Conservation (phyloP, 2,329 filamentous ascomycete species). For the Claviceps paspali region DNA sequence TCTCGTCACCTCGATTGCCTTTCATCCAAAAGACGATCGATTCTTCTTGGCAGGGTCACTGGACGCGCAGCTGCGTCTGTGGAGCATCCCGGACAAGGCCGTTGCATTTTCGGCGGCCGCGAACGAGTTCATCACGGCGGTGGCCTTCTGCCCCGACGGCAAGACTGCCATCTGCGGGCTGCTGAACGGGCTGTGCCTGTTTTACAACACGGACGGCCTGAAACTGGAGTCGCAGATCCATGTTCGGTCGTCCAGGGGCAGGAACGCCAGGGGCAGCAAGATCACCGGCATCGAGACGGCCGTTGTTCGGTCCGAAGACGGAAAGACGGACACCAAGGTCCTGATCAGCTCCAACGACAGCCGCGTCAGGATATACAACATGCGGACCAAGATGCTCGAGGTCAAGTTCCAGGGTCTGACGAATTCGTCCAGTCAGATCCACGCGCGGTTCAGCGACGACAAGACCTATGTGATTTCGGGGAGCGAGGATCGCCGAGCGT, state of each 20-base stretch:
- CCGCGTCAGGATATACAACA: constrained; percentile 74
- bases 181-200: constrained; percentile 69
- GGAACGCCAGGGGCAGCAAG: constrained; percentile 92
- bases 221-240: constrained; percentile 76
- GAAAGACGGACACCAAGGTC: constrained; percentile 58
- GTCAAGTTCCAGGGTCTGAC: constrained; percentile 85
- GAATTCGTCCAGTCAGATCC: constrained; percentile 80
- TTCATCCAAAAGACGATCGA: constrained; percentile 86
- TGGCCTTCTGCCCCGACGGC: constrained; percentile 85
- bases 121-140: constrained; percentile 82
- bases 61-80: constrained; percentile 74
- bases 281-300: constrained; percentile 86
- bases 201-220: constrained; percentile 85
- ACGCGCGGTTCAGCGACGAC: constrained; percentile 78
- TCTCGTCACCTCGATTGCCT: constrained; percentile 86
- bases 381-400: constrained; percentile 71
- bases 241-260: constrained; percentile 81
- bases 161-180: constrained; percentile 80
- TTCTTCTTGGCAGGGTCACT: constrained; percentile 93
- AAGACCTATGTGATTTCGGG: constrained; percentile 78
- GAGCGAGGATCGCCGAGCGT: constrained; percentile 79
- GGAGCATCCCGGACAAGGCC: constrained; percentile 95
- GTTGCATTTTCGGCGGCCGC: constrained; percentile 68
- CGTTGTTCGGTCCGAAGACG: constrained; percentile 29
- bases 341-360: constrained; percentile 93